Percentiles rank a stretch among this genome's conserved stretches.
These are phyloP conservation scores for Cyclotella baltica DNA, from an alignment of 108 stramenopile species.

Conservation along the genomic window DNA sequence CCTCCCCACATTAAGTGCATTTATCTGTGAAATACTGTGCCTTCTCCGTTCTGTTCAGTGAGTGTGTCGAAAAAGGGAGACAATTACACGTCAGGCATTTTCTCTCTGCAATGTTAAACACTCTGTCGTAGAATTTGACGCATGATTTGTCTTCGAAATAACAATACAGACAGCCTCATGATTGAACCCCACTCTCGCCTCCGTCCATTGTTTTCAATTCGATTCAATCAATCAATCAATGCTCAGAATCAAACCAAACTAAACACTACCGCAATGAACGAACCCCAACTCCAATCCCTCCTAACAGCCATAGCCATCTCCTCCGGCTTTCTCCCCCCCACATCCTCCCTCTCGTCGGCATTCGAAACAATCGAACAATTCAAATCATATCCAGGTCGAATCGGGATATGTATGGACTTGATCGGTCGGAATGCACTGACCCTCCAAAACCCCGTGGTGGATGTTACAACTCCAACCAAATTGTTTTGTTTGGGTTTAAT, in stretches of 20 bases:
- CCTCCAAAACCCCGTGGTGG: constrained; percentile 34
- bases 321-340: constrained; percentile 53
- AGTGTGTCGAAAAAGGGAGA: no score
- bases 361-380: constrained; percentile 78
- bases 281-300: constrained; percentile 64
- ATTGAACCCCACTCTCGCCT: no score
- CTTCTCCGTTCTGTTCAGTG: no score
- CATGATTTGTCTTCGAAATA: no score
- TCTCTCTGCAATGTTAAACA: no score
- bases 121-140: no score
- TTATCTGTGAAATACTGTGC: no score
- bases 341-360: constrained; percentile 68
- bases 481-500: constrained; percentile 80
- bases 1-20: no score
- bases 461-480: constrained; percentile 77
- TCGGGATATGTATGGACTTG: constrained; percentile 62
- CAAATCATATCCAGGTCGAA: constrained; percentile 71
- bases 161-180: no score
- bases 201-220: no score
- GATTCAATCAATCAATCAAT: background rate
- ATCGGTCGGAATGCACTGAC: constrained; percentile 39
- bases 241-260: background rate
- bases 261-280: constrained; percentile 48
- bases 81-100: no score
- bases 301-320: constrained; percentile 83